Evolutionary conservation across 495 filamentous ascomycete species (phyloP).

Genomic region (Pyrenula massariospora): DNA sequence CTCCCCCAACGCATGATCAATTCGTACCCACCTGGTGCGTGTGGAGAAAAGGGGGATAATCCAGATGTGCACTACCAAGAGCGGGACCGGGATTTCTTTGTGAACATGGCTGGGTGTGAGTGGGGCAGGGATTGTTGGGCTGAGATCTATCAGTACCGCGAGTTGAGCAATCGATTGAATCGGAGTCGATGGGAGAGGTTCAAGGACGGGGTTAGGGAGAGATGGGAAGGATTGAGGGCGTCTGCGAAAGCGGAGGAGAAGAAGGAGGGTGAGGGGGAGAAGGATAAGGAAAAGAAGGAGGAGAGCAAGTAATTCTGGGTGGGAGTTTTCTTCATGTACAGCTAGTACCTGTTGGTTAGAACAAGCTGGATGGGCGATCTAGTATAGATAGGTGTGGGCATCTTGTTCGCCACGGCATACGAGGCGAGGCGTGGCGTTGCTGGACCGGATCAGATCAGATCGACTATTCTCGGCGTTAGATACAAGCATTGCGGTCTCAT

Average conservation of each 20-base stretch:
- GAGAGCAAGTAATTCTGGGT: background rate
- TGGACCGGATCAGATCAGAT: too few relatives aligned
- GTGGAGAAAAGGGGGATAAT: slow-evolving; percentile 58
- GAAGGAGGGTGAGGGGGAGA: background rate
- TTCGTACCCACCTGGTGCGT: slow-evolving; percentile 84
- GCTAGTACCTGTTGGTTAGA: too few relatives aligned
- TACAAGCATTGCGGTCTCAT: too few relatives aligned
- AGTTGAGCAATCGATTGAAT: slow-evolving; percentile 78
- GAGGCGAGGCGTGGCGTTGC: too few relatives aligned
- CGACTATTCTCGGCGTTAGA: too few relatives aligned
- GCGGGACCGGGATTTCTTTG: slow-evolving; percentile 80
- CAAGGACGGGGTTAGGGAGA: slow-evolving; percentile 16
- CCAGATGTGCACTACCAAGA: slow-evolving; percentile 74
- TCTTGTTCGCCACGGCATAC: too few relatives aligned
- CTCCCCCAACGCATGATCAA: slow-evolving; percentile 88
- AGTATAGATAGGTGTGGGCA: too few relatives aligned
- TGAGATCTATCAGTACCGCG: slow-evolving; percentile 88
- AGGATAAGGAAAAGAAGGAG: background rate
- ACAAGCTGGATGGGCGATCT: too few relatives aligned
- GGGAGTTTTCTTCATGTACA: too few relatives aligned
- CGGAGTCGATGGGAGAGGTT: slow-evolving; percentile 64
- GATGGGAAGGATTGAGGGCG: slow-evolving; percentile 11
- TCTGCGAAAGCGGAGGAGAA: slow-evolving; percentile 10
- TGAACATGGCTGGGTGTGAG: slow-evolving; percentile 97
- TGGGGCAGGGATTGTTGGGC: slow-evolving; percentile 97